Evolutionary conservation across 2,329 filamentous ascomycete species (phyloP).

Genomic region (Fusarium udum): DNA sequence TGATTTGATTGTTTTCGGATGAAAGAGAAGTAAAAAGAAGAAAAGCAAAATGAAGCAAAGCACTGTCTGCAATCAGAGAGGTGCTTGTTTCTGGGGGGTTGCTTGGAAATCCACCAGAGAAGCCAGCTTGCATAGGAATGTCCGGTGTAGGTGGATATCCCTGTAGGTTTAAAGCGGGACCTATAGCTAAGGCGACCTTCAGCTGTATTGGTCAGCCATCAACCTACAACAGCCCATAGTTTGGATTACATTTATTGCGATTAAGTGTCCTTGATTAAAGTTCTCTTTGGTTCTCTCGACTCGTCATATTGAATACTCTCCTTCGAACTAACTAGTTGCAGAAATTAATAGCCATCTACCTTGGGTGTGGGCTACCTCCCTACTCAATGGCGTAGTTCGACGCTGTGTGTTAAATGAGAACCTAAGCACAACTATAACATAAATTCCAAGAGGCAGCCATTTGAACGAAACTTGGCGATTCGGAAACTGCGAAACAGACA

Average conservation of each 20-base stretch:
- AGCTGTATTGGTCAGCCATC: neutral
- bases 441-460: neutral
- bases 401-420: neutral
- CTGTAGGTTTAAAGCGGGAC: conserved; percentile 32
- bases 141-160: conserved; percentile 27
- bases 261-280: neutral
- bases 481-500: too few species aligned
- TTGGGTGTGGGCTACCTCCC: neutral
- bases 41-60: conserved; percentile 2
- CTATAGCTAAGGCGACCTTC: conserved; percentile 36
- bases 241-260: neutral
- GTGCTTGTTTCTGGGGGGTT: conserved; percentile 23
- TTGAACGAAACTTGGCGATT: neutral
- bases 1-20: neutral
- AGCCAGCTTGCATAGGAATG: conserved; percentile 46
- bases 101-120: conserved; percentile 44
- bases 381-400: neutral
- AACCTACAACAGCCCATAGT: neutral
- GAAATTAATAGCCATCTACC: too few species aligned
- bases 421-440: neutral
- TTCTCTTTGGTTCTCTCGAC: neutral
- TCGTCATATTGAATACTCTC: neutral
- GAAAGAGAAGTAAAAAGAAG: neutral
- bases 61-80: conserved; percentile 17
- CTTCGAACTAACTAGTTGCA: neutral